These are phyloP conservation scores for Pholiota adiposa DNA, from an alignment of 1,284 basidiomycete species.

Conservation along the genomic window DNA sequence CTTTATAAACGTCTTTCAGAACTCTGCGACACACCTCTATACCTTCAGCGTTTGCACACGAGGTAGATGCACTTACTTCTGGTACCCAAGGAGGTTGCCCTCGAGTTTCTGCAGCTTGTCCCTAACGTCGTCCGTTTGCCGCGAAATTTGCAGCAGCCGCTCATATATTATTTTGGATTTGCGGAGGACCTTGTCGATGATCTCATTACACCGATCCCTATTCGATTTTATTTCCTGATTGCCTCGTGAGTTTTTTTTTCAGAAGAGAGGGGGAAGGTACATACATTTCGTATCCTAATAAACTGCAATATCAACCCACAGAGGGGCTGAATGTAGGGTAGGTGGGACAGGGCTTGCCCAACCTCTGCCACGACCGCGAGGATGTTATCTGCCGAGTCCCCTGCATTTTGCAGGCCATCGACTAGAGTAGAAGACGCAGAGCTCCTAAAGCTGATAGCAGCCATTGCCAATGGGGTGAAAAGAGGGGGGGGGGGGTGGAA, in stretches of 20 bases:
- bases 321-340: slow-evolving; percentile 4
- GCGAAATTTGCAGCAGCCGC: background rate
- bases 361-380: slow-evolving; percentile 1
- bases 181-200: slow-evolving; percentile 6
- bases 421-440: background rate
- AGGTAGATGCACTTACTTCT: background rate
- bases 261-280: background rate
- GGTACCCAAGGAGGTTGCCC: background rate
- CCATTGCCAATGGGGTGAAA: background rate
- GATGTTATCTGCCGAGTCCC: background rate
- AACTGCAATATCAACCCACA: background rate
- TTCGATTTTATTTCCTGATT: slow-evolving; percentile 1
- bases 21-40: background rate
- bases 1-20: background rate
- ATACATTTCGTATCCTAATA: slow-evolving; percentile 1
- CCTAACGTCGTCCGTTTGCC: background rate
- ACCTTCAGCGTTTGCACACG: background rate
- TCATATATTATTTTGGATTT: slow-evolving; percentile 6
- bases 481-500: background rate
- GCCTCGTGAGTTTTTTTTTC: background rate
- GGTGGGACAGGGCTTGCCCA: background rate
- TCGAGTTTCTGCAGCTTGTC: background rate
- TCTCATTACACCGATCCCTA: background rate
- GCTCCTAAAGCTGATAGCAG: background rate
- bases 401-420: background rate